Conservation (phyloP, 495 filamentous ascomycete species). For the Lophiotrema nucula region DNA sequence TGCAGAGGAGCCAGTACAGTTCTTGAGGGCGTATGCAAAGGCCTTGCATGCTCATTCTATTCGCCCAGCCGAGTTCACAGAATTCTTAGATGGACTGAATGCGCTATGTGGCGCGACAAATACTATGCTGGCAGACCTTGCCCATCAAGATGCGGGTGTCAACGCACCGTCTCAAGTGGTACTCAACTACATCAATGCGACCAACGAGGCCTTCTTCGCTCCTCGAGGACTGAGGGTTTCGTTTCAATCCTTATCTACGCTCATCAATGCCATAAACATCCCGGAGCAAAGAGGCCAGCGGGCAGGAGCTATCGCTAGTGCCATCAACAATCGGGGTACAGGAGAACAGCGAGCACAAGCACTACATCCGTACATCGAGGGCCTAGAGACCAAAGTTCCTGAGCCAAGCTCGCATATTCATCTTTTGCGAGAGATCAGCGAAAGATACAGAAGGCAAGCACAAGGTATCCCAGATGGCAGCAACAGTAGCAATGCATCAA, state of each 20-base stretch:
- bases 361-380: conserved; percentile 26
- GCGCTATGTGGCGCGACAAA: conserved; percentile 15
- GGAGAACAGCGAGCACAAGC: conserved; percentile 4
- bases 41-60: conserved; percentile 34
- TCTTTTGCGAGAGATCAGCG: conserved; percentile 15
- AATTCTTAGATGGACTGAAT: conserved; percentile 35
- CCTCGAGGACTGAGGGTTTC: conserved; percentile 21
- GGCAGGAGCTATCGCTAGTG: conserved; percentile 21
- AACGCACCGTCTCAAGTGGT: background rate
- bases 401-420: background rate
- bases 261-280: conserved; percentile 12
- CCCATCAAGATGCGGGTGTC: background rate
- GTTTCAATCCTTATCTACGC: conserved; percentile 13
- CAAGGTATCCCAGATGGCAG: background rate
- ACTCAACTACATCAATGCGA: conserved; percentile 17
- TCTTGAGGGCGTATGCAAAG: conserved; percentile 33
- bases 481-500: background rate
- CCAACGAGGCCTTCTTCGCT: conserved; percentile 33
- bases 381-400: conserved; percentile 17
- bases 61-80: conserved; percentile 29
- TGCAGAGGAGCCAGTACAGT: conserved; percentile 24
- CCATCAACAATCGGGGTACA: background rate
- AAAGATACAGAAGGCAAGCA: background rate
- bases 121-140: conserved; percentile 5
- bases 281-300: conserved; percentile 24